phyloP scores from a whole-genome alignment of 2,329 filamentous ascomycete species.

The Nakataea oryzae region DNA sequence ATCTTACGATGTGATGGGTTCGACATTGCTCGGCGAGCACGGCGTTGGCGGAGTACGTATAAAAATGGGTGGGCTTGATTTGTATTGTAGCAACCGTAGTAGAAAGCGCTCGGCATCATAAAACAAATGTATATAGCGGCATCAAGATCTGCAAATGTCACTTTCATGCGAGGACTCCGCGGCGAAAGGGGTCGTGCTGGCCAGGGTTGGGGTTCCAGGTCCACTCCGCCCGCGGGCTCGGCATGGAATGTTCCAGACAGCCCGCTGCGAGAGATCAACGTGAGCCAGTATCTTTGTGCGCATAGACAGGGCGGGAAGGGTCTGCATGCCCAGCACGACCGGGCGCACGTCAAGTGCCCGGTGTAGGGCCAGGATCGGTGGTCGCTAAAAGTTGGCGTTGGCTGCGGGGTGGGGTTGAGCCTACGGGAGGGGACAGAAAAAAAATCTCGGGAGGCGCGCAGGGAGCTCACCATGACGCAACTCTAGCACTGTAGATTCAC shows the following conservation, averaged over 20 bases:
- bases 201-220: neutral
- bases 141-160: neutral
- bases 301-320: no score
- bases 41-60: neutral
- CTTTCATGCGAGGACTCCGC: neutral
- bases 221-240: no score
- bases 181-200: neutral
- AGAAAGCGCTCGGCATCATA: neutral
- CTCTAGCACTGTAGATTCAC: neutral
- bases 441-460: neutral
- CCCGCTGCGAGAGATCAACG: no score
- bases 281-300: neutral
- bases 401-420: neutral
- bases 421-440: neutral
- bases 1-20: neutral
- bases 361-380: neutral
- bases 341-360: no score
- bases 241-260: neutral
- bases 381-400: neutral
- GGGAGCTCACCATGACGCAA: neutral
- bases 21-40: neutral
- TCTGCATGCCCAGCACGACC: no score
- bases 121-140: neutral
- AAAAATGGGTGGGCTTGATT: neutral
- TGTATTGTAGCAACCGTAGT: neutral